phyloP scores from a whole-genome alignment of 768 basidiomycete species.

The Antrodiella citrinella region DNA sequence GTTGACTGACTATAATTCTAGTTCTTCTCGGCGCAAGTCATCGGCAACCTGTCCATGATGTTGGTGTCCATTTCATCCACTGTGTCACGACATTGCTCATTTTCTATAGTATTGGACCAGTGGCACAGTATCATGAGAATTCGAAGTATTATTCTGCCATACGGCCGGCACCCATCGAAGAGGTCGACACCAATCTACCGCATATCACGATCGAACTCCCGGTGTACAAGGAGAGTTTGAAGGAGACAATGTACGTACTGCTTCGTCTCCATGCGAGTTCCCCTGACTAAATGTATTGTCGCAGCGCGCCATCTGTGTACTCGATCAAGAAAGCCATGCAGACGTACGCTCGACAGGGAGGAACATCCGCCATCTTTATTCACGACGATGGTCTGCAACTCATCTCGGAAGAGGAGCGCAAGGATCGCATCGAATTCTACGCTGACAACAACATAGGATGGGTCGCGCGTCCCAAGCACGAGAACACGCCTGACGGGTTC shows the following conservation, averaged over 20 bases:
- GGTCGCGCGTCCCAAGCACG: conserved; percentile 74
- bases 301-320: conserved; percentile 64
- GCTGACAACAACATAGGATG: conserved; percentile 71
- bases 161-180: conserved; percentile 51
- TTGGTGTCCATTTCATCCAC: neutral
- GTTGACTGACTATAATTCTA: too few species aligned
- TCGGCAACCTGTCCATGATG: conserved; percentile 53
- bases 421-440: conserved; percentile 66
- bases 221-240: conserved; percentile 81
- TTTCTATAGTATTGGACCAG: conserved; percentile 60
- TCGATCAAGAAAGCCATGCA: conserved; percentile 83
- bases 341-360: conserved; percentile 82
- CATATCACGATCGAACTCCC: conserved; percentile 83
- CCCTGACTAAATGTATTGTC: conserved; percentile 1
- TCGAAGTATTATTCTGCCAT: conserved; percentile 76
- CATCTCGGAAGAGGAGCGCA: conserved; percentile 50
- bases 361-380: conserved; percentile 69
- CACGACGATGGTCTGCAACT: conserved; percentile 82
- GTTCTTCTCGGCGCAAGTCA: conserved; percentile 70
- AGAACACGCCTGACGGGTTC: conserved; percentile 52
- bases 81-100: neutral
- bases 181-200: conserved; percentile 55
- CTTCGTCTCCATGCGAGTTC: neutral
- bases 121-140: conserved; percentile 81
- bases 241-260: conserved; percentile 66